Evolutionary conservation across 2,329 filamentous ascomycete genomes (phyloP), one percentile per base, ranked within the genome.

Genomic region (Aaosphaeria arxii): DNA sequence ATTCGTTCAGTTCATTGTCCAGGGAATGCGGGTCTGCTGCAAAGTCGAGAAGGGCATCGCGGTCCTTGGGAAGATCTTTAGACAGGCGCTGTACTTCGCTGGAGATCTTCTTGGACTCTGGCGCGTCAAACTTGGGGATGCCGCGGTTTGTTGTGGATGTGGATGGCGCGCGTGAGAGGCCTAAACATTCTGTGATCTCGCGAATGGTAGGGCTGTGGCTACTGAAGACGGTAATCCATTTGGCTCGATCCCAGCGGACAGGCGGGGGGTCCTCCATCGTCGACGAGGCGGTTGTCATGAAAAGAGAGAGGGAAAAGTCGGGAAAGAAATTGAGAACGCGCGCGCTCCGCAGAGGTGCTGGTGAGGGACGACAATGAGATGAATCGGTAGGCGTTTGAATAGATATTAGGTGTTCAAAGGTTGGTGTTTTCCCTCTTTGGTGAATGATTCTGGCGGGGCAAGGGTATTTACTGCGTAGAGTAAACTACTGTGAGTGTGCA

Each of bases 81-180:
- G 59, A 64, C 50, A 69, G 54, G 46, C 63, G 63, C 42, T 63
- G 64, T 49, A 69, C 64, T 45, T 67, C 64, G 56, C 59, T 64
- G 6, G 64, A 67, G 31, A 69, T 57, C 52, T 64, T 67, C 50
- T 61, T 61, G 52, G 64, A 66, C 41, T 69, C 64, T 30, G 66
- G 66, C 39, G 66, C 66, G 58, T 69, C 66, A 59, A 69, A 69
- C 43, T 69, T 69, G 48, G 64, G 64, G 46, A 69, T 69, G 54
- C 66, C 66, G 47, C 64, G 63, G 51, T 68, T 68, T 40, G 64
- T 67, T 42, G 62, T 68, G 24, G 61, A 65, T 49, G 60, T 62
- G n/a, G 63, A 64, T 42, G 64, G 62, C 17, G 62, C 65, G 40
- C 67, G 51, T 51, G 63, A 64, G 41, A 69, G 56, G 40, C 66